Evolutionary conservation across 75 land plant genomes (phyloP), one percentile per base, ranked within the genome.

Genomic region (Sequoia sempervirens): DNA sequence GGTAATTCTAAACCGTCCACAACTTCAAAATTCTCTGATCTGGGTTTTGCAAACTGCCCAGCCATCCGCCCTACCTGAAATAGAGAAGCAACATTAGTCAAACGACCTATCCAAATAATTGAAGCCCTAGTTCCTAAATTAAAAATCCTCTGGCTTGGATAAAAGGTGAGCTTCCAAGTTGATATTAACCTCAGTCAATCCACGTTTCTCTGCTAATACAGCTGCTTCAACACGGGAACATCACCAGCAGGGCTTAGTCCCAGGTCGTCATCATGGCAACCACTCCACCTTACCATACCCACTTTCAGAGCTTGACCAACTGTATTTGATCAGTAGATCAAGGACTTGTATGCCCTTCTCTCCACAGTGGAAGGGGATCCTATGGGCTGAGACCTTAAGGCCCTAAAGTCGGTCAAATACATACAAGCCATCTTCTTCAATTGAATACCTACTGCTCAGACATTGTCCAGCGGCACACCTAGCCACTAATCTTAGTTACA

Each of bases 11-110:
- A 80, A 30, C 90, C 90, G 84, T 89, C 38, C 38, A 88, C 78
- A 26, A 38, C 76, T 81, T 89, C 90, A 47, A 50, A 54, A 74
- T 88, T 56, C 28, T 69, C 61, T 3, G 90, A 89, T 74, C 90
- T 84, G 30, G 90, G 90, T 83, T 88, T 88, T 54, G 90, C 90
- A 70, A 88, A 89, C 86, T 89, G 90, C 58, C 90, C 90, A 15
- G 90, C 90, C 90, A 89, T 88, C 23, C 90, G 81, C 43, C 90
- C 90, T 28, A 89, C 89, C 89, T 88, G 64, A 36, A 61, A 23
- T 7, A 30, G n/a, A 37, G 36, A 81, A 78, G 43, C 41, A 17
- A 45, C 36, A 70, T 1, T 12, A 70, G 15, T 70, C 66, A 61
- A 61, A 61, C 66, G 26, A 23, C 28, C 66, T 20, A 26, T 26